Conservation (phyloP, 148 eudicot genomes). For the Rhododendron kiyosumense region DNA sequence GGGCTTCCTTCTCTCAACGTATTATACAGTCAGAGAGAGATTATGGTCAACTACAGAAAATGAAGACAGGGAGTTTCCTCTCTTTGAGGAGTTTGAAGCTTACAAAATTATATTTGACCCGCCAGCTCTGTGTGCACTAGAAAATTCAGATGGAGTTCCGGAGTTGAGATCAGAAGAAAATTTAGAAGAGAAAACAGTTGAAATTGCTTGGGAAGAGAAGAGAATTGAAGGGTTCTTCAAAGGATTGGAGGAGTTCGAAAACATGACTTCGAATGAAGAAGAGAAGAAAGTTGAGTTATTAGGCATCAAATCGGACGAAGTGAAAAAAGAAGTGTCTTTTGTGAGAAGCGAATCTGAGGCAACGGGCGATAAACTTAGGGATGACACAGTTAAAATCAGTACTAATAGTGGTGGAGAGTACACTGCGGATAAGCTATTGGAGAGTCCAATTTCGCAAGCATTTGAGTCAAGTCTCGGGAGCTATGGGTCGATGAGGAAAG, state of each 20-base stretch:
- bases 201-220: constrained; percentile 19
- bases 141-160: constrained; percentile 13
- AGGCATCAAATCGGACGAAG: constrained; percentile 19
- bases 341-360: constrained; percentile 21
- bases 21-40: constrained; percentile 27
- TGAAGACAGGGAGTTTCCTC: constrained; percentile 14
- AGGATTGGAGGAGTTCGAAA: constrained; percentile 35
- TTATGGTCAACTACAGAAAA: constrained; percentile 13
- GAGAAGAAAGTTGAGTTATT: constrained; percentile 27
- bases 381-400: not conserved
- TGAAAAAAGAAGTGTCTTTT: not conserved
- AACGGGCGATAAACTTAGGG: not conserved
- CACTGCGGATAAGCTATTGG: not conserved
- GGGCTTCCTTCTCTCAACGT: constrained; percentile 24
- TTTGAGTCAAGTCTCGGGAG: constrained; percentile 28
- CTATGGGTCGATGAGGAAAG: constrained; percentile 71
- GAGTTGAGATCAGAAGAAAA: constrained; percentile 15
- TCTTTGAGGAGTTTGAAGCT: constrained; percentile 50
- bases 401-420: constrained; percentile 5
- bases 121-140: constrained; percentile 26
- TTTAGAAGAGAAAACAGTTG: constrained; percentile 23
- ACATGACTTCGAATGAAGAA: constrained; percentile 19
- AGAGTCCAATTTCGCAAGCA: not conserved
- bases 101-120: constrained; percentile 58
- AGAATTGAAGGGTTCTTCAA: constrained; percentile 25